phyloP scores from a whole-genome alignment of 257 asterid species.

The Misopates orontium region DNA sequence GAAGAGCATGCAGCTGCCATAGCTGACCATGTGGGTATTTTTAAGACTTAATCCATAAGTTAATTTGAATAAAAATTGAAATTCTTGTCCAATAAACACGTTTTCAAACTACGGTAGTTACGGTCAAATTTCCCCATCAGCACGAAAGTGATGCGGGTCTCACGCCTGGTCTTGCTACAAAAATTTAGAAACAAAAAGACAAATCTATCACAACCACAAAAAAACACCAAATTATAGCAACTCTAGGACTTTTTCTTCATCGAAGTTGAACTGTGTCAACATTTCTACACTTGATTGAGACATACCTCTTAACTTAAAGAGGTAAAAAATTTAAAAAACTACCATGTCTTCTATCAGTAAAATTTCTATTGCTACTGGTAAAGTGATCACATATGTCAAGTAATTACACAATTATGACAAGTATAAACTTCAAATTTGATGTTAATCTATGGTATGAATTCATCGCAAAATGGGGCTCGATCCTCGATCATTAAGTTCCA shows the following conservation, averaged over 20 bases:
- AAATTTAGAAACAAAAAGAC: background rate
- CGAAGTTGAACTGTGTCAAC: too few species aligned
- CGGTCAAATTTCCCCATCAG: slow-evolving; percentile 9
- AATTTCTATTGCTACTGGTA: background rate
- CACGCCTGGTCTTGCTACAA: background rate
- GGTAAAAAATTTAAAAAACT: too few species aligned
- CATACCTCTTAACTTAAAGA: too few species aligned
- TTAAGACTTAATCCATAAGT: background rate
- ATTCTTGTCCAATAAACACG: background rate
- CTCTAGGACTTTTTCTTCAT: too few species aligned
- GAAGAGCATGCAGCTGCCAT: slow-evolving; percentile 9
- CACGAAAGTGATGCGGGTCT: background rate
- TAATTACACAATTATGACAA: background rate
- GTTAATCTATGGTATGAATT: background rate
- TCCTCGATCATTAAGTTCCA: background rate
- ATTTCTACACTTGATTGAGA: too few species aligned
- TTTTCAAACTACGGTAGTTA: background rate
- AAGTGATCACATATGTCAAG: background rate
- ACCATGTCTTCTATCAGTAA: background rate
- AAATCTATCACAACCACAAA: background rate
- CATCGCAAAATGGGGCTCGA: too few species aligned
- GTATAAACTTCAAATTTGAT: background rate
- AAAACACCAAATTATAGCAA: background rate
- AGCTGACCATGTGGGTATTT: slow-evolving; percentile 11
- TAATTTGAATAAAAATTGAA: background rate